Base-by-base conservation (phyloP, 176 grass and related monocot species). In the Zea mays region DNA sequence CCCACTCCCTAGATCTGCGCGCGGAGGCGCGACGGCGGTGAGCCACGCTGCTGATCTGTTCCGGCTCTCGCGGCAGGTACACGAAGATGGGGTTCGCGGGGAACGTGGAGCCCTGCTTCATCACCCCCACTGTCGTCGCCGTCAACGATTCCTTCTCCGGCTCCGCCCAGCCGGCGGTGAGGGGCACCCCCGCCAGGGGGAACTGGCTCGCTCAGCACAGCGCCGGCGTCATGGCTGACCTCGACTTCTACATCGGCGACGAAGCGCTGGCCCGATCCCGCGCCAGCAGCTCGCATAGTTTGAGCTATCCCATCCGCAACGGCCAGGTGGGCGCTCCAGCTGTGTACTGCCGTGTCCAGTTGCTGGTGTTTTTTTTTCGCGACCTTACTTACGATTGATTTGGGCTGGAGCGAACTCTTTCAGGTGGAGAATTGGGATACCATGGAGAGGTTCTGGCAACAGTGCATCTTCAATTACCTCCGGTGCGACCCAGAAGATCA, bases 361-460 rank as follows among this genome's bases (percentile, higher is more conserved):
- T 46, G 56, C 15, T 72, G 57, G 62, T 61, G 7, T 52, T 69
- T 15, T 27, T 27, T 33, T 75, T 52, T 45, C 27, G 19, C 33
- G 17, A 10, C 50, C 16, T 15, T 45, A 2, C 10, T 35, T 21
- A n/a, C 16, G 20, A 0, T 49, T 82, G 4, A 41, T 75, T 80
- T 62, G 63, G 49, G 55, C 39, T 78, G 44, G 46, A 76, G 57
- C 59, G 37, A 13, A 71, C n/a, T 65, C 10, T 73, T 59, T 59
- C 81, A 99, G 96, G 92, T 99, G 50, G 92, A 95, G 50, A 93
- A 99, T 74, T 95, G 96, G 96, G 96, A 99, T 76, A 85, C 96
- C 11, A 99, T 99, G 96, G 96, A 99, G 85, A 90, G 90, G 85
- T 99, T 99, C 87, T 99, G 96, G 96, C 96, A 99, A 48, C 91